These are phyloP conservation scores for Myotisia sp. DNA, from an alignment of 2,329 filamentous ascomycete species.

Conservation along the genomic window DNA sequence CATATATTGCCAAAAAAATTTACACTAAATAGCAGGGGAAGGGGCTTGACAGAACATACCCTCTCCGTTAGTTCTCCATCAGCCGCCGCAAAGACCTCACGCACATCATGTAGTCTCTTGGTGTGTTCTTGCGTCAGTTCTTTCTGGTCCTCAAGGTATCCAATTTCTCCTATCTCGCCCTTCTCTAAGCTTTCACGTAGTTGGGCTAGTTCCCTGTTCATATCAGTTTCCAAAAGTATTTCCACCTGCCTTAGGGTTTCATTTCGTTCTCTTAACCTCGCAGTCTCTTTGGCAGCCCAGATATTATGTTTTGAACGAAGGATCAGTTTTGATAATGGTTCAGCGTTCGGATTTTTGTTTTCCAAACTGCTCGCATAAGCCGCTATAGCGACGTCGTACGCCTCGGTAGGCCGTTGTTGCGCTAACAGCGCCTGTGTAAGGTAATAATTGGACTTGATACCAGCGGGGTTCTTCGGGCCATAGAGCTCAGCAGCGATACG, in stretches of 20 bases:
- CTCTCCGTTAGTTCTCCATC: constrained; percentile 30
- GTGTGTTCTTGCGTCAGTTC: constrained; percentile 38
- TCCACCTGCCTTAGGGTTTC: constrained; percentile 29
- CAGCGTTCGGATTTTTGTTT: constrained; percentile 51
- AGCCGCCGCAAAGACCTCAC: constrained; percentile 30
- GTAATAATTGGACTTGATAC: constrained; percentile 73
- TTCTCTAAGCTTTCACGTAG: constrained; percentile 23
- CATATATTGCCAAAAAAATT: neutral
- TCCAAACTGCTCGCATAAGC: constrained; percentile 59
- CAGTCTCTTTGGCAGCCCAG: constrained; percentile 60
- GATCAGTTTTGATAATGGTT: constrained; percentile 58
- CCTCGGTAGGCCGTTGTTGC: constrained; percentile 57
- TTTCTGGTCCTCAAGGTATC: constrained; percentile 54
- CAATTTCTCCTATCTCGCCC: constrained; percentile 41
- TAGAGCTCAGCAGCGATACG: constrained; percentile 56
- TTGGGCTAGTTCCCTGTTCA: constrained; percentile 24
- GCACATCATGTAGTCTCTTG: constrained; percentile 33
- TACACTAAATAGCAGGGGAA: neutral
- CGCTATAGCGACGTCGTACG: constrained; percentile 51
- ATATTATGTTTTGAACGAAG: constrained; percentile 69
- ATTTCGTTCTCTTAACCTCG: constrained; percentile 32
- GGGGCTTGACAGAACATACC: constrained; percentile 26
- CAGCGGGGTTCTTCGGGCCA: constrained; percentile 34
- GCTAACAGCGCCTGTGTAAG: constrained; percentile 71
- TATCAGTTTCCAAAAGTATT: constrained; percentile 26